Evolutionary conservation across 352 stramenopile genomes (phyloP).

Genomic region (Phytophthora nicotianae): DNA sequence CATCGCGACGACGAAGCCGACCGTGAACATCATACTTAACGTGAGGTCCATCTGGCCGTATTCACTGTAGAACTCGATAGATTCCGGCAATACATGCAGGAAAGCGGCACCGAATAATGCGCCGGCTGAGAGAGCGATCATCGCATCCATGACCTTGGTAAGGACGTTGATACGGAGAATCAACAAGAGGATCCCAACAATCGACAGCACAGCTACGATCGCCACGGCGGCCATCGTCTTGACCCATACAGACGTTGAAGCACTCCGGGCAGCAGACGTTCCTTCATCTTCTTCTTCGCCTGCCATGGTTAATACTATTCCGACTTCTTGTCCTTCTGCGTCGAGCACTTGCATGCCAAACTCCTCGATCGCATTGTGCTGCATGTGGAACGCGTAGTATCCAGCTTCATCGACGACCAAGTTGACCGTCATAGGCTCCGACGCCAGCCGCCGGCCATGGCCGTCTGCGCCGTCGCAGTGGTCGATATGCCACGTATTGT

Average conservation of each 20-base stretch:
- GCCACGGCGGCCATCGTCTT: slow-evolving; percentile 49
- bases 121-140: slow-evolving; percentile 66
- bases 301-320: slow-evolving; percentile 24
- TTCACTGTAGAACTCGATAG: slow-evolving; percentile 61
- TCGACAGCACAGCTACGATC: slow-evolving; percentile 45
- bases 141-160: slow-evolving; percentile 44
- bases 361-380: slow-evolving; percentile 54
- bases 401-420: slow-evolving; percentile 37
- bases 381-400: slow-evolving; percentile 54
- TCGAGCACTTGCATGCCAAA: slow-evolving; percentile 46
- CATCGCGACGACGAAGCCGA: slow-evolving; percentile 70
- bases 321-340: slow-evolving; percentile 19
- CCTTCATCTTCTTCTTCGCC: slow-evolving; percentile 25
- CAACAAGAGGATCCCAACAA: slow-evolving; percentile 50
- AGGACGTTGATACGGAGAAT: slow-evolving; percentile 34
- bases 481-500: slow-evolving; percentile 56
- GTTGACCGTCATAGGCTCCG: slow-evolving; percentile 45
- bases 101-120: slow-evolving; percentile 78
- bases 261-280: slow-evolving; percentile 26
- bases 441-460: slow-evolving; percentile 35
- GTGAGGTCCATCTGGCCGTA: slow-evolving; percentile 65
- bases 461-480: slow-evolving; percentile 47
- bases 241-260: slow-evolving; percentile 34
- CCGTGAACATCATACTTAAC: slow-evolving; percentile 59
- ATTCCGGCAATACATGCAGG: slow-evolving; percentile 80